Evolutionary conservation across 108 stramenopile genomes (phyloP).

Genomic region (Schizochytrium sp.): DNA sequence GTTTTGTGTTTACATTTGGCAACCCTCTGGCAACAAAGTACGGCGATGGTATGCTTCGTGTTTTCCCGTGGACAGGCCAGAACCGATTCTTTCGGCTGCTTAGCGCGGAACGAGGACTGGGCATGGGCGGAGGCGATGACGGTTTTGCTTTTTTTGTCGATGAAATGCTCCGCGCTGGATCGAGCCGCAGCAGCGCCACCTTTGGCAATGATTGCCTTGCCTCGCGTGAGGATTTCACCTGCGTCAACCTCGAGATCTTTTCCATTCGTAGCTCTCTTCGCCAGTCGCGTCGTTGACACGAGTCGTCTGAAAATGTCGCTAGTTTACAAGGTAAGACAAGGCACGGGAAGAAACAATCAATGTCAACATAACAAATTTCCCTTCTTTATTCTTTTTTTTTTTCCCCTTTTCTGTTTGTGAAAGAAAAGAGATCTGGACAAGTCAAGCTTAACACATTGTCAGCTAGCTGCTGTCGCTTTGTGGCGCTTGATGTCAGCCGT

Average conservation of each 20-base stretch:
- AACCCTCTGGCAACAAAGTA: too few relatives aligned
- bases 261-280: background rate
- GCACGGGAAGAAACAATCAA: too few relatives aligned
- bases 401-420: too few relatives aligned
- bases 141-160: background rate
- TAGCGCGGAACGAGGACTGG: background rate
- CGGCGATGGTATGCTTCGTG: background rate
- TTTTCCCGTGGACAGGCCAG: background rate
- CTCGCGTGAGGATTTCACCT: background rate
- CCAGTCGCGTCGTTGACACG: background rate
- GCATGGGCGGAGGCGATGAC: background rate
- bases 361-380: too few relatives aligned
- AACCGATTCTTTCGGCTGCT: background rate
- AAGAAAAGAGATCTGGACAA: too few relatives aligned
- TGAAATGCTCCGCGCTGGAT: background rate
- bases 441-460: too few relatives aligned
- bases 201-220: background rate
- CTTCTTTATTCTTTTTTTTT: too few relatives aligned
- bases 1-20: slow-evolving; percentile 1
- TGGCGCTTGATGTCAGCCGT: too few relatives aligned
- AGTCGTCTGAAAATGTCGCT: too few relatives aligned
- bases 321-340: too few relatives aligned
- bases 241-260: background rate
- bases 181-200: background rate
- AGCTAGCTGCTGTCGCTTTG: too few relatives aligned